phyloP scores from a whole-genome alignment of 2,329 filamentous ascomycete genomes.

The Rhynchosporium agropyri region DNA sequence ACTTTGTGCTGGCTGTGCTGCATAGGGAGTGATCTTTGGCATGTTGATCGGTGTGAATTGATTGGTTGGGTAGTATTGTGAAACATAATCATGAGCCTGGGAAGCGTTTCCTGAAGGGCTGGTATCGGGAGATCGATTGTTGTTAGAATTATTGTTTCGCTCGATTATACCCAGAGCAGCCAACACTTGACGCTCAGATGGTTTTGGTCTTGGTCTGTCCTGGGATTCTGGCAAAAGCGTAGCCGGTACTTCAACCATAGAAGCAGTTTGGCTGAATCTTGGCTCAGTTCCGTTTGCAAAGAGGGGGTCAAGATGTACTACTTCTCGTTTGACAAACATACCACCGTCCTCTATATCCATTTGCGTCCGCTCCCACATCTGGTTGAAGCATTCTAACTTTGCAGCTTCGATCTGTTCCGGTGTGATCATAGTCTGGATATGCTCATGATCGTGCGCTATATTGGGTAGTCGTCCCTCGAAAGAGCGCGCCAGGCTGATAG shows the following conservation, averaged over 20 bases:
- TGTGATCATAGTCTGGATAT: not conserved
- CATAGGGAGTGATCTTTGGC: slow-evolving; percentile 2
- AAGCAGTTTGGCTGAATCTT: not conserved
- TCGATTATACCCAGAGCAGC: not conserved
- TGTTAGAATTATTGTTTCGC: not conserved
- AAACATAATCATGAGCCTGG: not conserved
- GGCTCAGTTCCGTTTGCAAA: not conserved
- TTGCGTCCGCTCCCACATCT: not conserved
- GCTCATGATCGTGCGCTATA: not conserved
- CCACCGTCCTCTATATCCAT: slow-evolving; percentile 8
- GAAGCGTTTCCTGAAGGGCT: not conserved
- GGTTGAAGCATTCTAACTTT: not conserved
- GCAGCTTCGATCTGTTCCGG: not conserved
- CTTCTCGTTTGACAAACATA: not conserved
- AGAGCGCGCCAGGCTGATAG: not conserved
- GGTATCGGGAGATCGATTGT: not conserved
- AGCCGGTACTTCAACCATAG: slow-evolving; percentile 8
- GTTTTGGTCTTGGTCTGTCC: too few species aligned
- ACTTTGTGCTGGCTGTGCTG: not conserved
- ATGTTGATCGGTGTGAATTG: slow-evolving; percentile 7
- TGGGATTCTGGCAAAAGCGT: not conserved
- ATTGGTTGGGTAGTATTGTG: not conserved
- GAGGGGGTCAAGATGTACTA: not conserved
- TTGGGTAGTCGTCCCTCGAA: not conserved
- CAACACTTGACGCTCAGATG: not conserved